Conservation (phyloP, 1,284 basidiomycete species). For the Ceratobasidium sp. region DNA sequence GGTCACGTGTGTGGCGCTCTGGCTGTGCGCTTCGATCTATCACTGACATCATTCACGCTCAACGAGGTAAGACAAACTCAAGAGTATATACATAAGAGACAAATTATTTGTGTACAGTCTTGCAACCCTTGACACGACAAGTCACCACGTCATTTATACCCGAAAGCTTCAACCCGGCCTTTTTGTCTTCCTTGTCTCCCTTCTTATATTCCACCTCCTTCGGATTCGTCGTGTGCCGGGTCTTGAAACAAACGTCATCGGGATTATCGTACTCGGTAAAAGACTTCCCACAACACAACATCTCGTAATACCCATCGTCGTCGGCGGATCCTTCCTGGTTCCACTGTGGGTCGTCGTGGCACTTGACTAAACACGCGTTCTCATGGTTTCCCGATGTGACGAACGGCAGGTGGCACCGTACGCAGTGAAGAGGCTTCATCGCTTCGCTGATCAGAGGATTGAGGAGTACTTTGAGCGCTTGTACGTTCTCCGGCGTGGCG, state of each 20-base stretch:
- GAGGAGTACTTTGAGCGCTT: too few relatives aligned
- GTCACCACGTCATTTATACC: too few relatives aligned
- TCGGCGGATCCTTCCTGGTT: background rate
- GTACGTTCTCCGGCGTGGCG: too few relatives aligned
- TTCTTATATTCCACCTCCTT: slow-evolving; percentile 8
- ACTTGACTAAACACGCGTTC: background rate
- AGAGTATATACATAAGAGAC: too few relatives aligned
- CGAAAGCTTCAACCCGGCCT: too few relatives aligned
- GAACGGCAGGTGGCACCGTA: background rate
- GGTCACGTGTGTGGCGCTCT: slow-evolving; percentile 30
- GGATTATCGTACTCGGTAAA: background rate
- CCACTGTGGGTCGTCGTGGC: background rate
- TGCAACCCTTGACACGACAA: too few relatives aligned
- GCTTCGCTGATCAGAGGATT: too few relatives aligned
- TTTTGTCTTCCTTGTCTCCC: too few relatives aligned
- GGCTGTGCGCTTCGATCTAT: slow-evolving; percentile 8
- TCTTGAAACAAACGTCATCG: background rate
- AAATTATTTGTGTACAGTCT: too few relatives aligned
- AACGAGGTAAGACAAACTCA: too few relatives aligned
- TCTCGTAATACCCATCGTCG: background rate
- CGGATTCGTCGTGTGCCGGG: background rate
- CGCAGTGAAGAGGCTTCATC: background rate
- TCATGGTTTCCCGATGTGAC: background rate
- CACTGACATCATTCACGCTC: background rate
- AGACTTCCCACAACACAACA: background rate